Conservation (phyloP, 257 asterid species). For the Solanum arcanum region DNA sequence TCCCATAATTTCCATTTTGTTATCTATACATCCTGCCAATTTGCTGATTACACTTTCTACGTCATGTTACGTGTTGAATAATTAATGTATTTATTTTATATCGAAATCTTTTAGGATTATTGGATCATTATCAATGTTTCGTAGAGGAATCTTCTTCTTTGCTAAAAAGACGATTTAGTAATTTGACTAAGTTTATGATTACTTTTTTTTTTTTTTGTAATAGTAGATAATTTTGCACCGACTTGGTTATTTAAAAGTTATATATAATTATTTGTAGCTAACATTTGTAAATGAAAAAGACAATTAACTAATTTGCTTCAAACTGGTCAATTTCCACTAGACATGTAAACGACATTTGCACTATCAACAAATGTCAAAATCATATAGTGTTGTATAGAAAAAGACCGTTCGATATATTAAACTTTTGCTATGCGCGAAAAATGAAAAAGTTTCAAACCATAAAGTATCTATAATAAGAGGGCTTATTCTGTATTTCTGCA, state of each 20-base stretch:
- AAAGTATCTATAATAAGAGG: background rate
- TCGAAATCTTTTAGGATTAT: fast-evolving
- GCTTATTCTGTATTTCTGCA: fast-evolving
- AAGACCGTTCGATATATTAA: fast-evolving
- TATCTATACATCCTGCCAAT: background rate
- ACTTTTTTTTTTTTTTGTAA: fast-evolving
- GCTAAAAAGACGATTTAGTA: background rate
- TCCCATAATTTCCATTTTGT: background rate
- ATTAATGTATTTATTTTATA: background rate
- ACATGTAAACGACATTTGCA: background rate
- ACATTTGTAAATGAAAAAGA: background rate
- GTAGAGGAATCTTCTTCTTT: background rate
- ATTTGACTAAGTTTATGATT: background rate
- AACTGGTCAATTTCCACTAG: background rate
- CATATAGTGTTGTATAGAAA: no score
- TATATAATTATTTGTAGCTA: background rate
- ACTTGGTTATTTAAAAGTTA: background rate
- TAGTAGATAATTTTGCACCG: background rate
- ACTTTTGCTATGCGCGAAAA: fast-evolving
- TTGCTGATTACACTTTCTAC: background rate
- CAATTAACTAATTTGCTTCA: background rate
- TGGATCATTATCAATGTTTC: background rate
- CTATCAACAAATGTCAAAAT: background rate
- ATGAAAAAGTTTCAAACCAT: fast-evolving
- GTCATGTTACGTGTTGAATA: background rate